Percentiles rank a stretch among this genome's conserved stretches.
Evolutionary conservation across 192 early-diverging fungal species (phyloP).

Genomic region (Spizellomyces sp.): DNA sequence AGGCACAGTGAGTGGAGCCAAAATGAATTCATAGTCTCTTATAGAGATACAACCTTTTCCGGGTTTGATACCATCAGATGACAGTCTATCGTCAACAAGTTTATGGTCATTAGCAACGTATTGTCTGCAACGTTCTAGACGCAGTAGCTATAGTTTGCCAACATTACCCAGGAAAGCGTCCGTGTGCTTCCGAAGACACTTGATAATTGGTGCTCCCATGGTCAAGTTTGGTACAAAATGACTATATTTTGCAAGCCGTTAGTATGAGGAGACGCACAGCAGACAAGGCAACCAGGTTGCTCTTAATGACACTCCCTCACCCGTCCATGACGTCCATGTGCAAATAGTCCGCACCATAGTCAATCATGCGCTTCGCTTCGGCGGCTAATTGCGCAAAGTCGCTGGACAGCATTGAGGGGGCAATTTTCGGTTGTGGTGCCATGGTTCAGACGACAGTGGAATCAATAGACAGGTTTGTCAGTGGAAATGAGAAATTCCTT

Average conservation of each 20-base stretch:
- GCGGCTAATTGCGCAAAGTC: constrained; percentile 86
- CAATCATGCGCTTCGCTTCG: constrained; percentile 86
- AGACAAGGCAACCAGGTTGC: not conserved
- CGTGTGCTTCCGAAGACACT: constrained; percentile 81
- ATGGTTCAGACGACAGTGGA: not conserved
- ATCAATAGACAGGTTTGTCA: not conserved
- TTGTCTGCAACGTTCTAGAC: not conserved
- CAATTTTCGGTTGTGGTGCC: constrained; percentile 64
- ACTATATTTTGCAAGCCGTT: constrained; percentile 39
- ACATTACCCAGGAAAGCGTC: constrained; percentile 80
- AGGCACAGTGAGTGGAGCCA: too few relatives aligned
- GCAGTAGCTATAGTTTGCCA: not conserved
- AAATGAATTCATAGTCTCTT: not conserved
- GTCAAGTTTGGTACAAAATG: constrained; percentile 99
- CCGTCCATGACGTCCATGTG: constrained; percentile 91
- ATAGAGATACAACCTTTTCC: constrained; percentile 55
- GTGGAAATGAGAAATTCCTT: too few relatives aligned
- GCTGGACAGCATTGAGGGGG: constrained; percentile 87
- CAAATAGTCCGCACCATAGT: constrained; percentile 81
- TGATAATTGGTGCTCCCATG: constrained; percentile 90
- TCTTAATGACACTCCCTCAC: constrained; percentile 45
- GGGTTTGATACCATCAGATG: constrained; percentile 78
- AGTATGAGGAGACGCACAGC: not conserved
- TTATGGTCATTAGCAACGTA: not conserved
- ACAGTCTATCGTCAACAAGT: constrained; percentile 54